Conservation (phyloP, 176 grass and related monocot genomes). For the Bothriochloa decipiens region DNA sequence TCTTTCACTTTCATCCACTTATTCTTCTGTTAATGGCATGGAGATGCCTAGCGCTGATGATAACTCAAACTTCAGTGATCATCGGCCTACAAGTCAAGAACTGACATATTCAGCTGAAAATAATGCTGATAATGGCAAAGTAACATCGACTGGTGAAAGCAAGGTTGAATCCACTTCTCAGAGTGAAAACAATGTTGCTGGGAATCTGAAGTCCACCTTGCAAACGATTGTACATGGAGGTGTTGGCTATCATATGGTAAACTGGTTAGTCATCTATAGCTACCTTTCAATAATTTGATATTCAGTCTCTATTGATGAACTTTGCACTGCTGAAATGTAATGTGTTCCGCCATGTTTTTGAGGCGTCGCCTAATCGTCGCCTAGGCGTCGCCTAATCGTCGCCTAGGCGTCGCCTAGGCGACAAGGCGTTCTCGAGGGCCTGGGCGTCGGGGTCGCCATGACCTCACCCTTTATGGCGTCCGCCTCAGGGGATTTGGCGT, state of each 20-base stretch:
- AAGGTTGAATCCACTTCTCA: constrained; percentile 57
- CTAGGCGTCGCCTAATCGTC: too few relatives aligned
- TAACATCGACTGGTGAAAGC: constrained; percentile 54
- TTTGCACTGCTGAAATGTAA: neutral
- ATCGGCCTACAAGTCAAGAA: constrained; percentile 53
- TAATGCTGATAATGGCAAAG: constrained; percentile 55
- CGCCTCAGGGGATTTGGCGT: too few relatives aligned
- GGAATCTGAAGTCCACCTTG: constrained; percentile 51
- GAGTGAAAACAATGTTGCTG: constrained; percentile 54
- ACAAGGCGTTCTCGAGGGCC: too few relatives aligned
- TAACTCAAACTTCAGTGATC: constrained; percentile 51
- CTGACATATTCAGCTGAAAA: constrained; percentile 49
- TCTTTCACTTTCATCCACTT: constrained; percentile 75
- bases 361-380: too few relatives aligned
- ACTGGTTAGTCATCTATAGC: constrained; percentile 89
- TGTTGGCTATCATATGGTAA: constrained; percentile 99
- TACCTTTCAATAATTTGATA: constrained; percentile 31
- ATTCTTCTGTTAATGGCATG: constrained; percentile 68
- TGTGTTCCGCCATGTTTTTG: too few relatives aligned
- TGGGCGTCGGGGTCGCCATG: too few relatives aligned
- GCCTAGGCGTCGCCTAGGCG: too few relatives aligned
- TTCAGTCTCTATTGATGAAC: constrained; percentile 13
- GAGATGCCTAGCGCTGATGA: constrained; percentile 51
- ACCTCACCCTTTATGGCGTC: too few relatives aligned
- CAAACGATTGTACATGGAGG: constrained; percentile 85